phyloP scores from a whole-genome alignment of 78 protist genomes.

The Dictyostelium firmibasis region DNA sequence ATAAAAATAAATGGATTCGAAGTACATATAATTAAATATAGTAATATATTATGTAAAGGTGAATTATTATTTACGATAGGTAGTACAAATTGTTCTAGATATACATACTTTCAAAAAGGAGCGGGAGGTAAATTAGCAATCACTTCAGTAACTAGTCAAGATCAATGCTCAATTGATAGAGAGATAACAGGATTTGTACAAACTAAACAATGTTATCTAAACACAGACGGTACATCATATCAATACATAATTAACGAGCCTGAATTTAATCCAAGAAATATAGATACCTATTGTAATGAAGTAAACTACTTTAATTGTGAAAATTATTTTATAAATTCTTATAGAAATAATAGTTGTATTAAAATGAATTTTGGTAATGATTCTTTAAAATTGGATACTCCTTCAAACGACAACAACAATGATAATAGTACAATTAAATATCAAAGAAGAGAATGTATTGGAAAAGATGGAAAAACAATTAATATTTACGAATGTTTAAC shows the following conservation, averaged over 20 bases:
- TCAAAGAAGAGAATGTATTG: background rate
- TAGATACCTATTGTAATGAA: background rate
- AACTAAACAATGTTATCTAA: background rate
- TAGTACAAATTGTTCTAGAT: background rate
- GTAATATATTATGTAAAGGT: background rate
- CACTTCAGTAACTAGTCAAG: background rate
- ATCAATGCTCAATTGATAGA: background rate
- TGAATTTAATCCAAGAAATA: background rate
- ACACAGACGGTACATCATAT: background rate
- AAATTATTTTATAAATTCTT: background rate
- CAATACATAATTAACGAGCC: background rate
- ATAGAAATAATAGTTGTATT: background rate
- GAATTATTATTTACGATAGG: background rate
- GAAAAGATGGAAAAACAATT: background rate
- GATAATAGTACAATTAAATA: background rate
- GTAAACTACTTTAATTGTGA: background rate
- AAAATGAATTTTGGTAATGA: background rate
- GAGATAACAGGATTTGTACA: background rate
- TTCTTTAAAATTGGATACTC: background rate
- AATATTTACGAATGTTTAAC: background rate
- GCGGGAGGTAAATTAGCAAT: background rate
- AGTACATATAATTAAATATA: background rate
- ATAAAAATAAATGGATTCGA: background rate
- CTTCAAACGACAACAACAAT: background rate
- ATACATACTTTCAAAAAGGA: background rate